Conservation (phyloP, 2,329 filamentous ascomycete genomes). For the Phyllosticta citriasiana region DNA sequence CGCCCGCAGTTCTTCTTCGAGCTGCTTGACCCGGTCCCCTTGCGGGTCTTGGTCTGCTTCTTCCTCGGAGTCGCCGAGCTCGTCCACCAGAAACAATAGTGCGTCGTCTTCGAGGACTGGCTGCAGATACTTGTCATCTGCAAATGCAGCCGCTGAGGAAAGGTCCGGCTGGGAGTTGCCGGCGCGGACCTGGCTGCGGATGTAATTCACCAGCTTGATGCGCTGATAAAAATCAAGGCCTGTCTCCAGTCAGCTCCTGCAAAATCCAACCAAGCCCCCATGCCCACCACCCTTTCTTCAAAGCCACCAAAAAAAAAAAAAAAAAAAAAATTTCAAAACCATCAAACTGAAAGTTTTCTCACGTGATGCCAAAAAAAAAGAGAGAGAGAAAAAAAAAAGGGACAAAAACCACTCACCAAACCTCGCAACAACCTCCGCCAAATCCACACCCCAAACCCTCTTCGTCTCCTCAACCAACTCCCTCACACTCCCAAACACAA, state of each 20-base stretch:
- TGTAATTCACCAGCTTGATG: slow-evolving; percentile 40
- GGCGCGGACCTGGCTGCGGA: slow-evolving; percentile 32
- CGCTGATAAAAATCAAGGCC: slow-evolving; percentile 36
- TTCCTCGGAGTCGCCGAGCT: slow-evolving; percentile 37
- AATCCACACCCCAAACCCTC: slow-evolving; percentile 31
- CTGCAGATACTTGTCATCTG: slow-evolving; percentile 71
- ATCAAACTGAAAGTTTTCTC: neutral
- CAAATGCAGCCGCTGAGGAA: slow-evolving; percentile 52
- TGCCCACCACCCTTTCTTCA: neutral
- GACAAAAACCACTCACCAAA: slow-evolving; percentile 24
- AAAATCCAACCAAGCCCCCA: neutral
- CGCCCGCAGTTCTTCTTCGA: slow-evolving; percentile 9
- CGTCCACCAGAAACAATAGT: slow-evolving; percentile 77
- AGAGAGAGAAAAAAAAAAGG: neutral
- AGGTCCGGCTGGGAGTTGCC: slow-evolving; percentile 40
- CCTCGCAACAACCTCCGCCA: slow-evolving; percentile 22
- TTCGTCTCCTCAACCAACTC: slow-evolving; percentile 30
- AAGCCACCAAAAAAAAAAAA: no score
- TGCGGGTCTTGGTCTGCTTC: slow-evolving; percentile 4
- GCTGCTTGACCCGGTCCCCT: slow-evolving; percentile 16
- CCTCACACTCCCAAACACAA: slow-evolving; percentile 17
- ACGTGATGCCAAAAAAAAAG: slow-evolving; percentile 1
- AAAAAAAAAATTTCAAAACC: neutral
- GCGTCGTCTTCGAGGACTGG: slow-evolving; percentile 85
- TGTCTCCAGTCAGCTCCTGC: slow-evolving; percentile 11